phyloP scores from a whole-genome alignment of 176 grass and related monocot genomes.

The Oryza nivara region DNA sequence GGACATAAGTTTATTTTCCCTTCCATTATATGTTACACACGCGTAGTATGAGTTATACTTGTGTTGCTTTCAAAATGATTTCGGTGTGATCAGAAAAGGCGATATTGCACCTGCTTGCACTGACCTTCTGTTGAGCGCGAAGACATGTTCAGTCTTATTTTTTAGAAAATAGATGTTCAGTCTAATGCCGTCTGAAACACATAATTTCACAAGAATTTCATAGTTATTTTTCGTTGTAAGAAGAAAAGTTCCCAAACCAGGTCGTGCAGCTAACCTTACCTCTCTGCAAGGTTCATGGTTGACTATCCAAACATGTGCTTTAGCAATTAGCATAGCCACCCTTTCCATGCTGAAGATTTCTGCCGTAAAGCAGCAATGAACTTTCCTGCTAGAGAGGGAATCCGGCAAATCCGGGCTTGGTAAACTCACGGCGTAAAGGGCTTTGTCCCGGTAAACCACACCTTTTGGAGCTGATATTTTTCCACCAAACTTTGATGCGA shows the following conservation, averaged over 20 bases:
- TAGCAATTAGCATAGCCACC: background rate
- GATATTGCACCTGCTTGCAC: background rate
- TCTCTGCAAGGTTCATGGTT: background rate
- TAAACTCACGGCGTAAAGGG: constrained; percentile 22
- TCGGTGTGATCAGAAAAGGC: background rate
- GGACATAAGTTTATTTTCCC: background rate
- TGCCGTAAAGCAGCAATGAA: constrained; percentile 5
- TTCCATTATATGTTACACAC: too few relatives aligned
- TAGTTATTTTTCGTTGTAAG: background rate
- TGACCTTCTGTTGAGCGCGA: background rate
- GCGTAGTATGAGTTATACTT: background rate
- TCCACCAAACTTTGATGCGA: background rate
- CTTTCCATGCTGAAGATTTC: constrained; percentile 11
- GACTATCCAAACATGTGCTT: background rate
- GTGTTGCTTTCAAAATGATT: background rate
- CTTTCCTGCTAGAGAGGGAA: constrained; percentile 2
- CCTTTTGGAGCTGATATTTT: background rate
- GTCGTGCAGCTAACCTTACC: too few relatives aligned
- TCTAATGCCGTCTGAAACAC: background rate
- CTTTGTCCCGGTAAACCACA: background rate
- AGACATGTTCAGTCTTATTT: background rate
- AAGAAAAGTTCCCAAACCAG: too few relatives aligned
- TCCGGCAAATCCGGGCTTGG: background rate
- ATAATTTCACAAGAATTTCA: background rate
- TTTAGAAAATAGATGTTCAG: background rate